phyloP scores from a whole-genome alignment of 192 early-diverging fungal genomes.

The Coemansia sp. region DNA sequence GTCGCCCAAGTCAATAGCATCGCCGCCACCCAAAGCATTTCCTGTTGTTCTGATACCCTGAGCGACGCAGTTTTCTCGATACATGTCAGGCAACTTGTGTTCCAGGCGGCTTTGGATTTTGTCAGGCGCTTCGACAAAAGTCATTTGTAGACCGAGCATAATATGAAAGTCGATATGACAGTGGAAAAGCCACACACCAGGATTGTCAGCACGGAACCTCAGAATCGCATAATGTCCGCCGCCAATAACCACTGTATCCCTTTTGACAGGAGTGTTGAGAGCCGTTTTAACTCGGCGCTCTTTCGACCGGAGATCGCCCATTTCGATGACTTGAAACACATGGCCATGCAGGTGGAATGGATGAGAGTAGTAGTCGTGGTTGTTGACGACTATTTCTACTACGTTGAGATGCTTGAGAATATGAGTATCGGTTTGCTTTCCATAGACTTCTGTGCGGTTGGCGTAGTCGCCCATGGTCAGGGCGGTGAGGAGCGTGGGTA shows the following conservation, averaged over 20 bases:
- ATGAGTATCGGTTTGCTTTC: conserved; percentile 61
- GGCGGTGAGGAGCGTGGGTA: conserved; percentile 67
- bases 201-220: conserved; percentile 78
- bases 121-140: conserved; percentile 74
- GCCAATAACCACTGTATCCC: conserved; percentile 74
- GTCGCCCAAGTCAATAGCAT: conserved; percentile 59
- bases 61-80: conserved; percentile 65
- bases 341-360: conserved; percentile 89
- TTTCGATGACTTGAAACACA: conserved; percentile 74
- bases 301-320: conserved; percentile 51
- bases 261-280: conserved; percentile 22
- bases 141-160: conserved; percentile 68
- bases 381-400: conserved; percentile 71
- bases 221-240: conserved; percentile 66
- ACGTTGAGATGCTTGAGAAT: conserved; percentile 67
- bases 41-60: conserved; percentile 64
- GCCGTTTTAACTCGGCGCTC: conserved; percentile 35
- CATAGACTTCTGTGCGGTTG: conserved; percentile 61
- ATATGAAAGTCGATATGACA: conserved; percentile 71
- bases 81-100: conserved; percentile 48
- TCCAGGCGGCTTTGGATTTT: conserved; percentile 55
- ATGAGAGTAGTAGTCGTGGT: conserved; percentile 75
- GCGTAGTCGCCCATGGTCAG: conserved; percentile 59
- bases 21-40: conserved; percentile 71
- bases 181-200: conserved; percentile 85